These are phyloP conservation scores for Fraxinus excelsior DNA, from an alignment of 257 asterid genomes.

Conservation along the genomic window DNA sequence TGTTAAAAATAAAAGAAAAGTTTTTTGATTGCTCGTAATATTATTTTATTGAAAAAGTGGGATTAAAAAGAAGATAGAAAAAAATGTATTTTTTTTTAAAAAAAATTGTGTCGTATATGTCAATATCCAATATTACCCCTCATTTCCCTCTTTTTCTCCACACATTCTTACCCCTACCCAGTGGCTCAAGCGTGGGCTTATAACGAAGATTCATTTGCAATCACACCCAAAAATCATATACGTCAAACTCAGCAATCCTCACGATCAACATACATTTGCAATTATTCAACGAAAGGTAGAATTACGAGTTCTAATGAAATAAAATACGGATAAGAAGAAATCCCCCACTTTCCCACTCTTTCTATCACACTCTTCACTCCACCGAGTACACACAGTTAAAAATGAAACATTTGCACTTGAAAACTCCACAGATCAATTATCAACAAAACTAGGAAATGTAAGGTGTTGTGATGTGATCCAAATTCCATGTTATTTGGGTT, in stretches of 20 bases:
- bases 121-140: no score
- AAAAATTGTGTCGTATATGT: no score
- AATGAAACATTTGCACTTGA: background rate
- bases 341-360: background rate
- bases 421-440: background rate
- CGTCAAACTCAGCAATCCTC: background rate
- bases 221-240: constrained; percentile 2
- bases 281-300: background rate
- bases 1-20: no score
- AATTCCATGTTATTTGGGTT: no score
- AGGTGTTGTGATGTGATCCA: no score
- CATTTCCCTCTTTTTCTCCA: no score
- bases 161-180: no score
- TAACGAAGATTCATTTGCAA: constrained; percentile 54
- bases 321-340: background rate
- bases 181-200: constrained; percentile 13
- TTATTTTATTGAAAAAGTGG: no score
- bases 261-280: background rate
- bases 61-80: no score
- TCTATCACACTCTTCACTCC: background rate
- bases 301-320: background rate
- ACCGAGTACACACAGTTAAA: background rate
- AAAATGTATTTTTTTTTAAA: no score
- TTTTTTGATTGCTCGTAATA: no score
- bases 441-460: background rate